Base-by-base conservation (phyloP, 352 stramenopile species). In the Blastocystis sp. region DNA sequence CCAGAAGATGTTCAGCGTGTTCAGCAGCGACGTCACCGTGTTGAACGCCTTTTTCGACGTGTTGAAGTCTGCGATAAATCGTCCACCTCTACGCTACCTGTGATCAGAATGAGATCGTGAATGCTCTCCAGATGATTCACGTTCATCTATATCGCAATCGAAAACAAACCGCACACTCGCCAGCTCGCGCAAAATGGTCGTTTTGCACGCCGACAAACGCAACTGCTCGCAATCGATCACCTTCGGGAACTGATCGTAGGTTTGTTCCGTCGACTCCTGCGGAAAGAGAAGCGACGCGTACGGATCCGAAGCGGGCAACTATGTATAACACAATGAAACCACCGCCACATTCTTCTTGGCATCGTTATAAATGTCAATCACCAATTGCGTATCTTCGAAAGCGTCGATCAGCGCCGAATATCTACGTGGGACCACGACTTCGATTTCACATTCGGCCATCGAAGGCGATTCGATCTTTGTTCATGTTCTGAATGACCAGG, bases 361-460 rank as follows among this genome's bases (percentile, higher is more conserved):
- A 40, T 78, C 67, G 51, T 78, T 78, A 46, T 78, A 78, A 27
- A 78, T 46, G 38, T 78, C 67, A 40, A 78, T 78, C 38, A 78
- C 67, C 14, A 78, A 27, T 46, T 78, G 67, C 16, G 67, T 78
- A 40, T 78, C 67, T n/a, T 78, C 67, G 51, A 78, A 78, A 4
- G 67, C 67, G 14, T 78, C 67, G 27, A 78, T 78, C 40, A 78
- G 36, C 8, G 67, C 67, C 18, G 67, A 78, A 9, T 78, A 78
- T 8, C 67, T 78, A 51, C 34, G 18, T 9, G 21, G 18, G 0
- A 57, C 16, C 14, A n/a, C 32, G 34, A 36, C 27, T 27, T 42
- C 14, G 18, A 63, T 61, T 32, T 24, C n/a, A 78, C 67, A 78
- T 78, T 14, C 67, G 67, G 16, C 67, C 67, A 61, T 78, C 67